phyloP scores from a whole-genome alignment of 2,329 filamentous ascomycete species.

The Pyrenophora teres region DNA sequence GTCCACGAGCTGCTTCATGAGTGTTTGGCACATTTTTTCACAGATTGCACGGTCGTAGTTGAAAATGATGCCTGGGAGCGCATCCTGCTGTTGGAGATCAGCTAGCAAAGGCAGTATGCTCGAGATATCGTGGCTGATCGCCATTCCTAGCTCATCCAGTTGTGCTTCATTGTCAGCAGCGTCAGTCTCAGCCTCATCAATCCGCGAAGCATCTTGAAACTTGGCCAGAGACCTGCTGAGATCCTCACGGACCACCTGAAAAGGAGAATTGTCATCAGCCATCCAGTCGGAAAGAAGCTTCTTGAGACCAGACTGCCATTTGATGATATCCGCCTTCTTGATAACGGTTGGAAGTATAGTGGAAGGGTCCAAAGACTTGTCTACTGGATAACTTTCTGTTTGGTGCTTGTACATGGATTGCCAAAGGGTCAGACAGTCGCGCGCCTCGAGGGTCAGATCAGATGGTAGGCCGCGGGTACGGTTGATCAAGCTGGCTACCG shows the following conservation, averaged over 20 bases:
- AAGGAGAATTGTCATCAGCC: constrained; percentile 58
- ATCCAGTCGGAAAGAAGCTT: constrained; percentile 64
- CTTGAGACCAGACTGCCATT: constrained; percentile 69
- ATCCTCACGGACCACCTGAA: constrained; percentile 56
- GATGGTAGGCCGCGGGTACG: constrained; percentile 66
- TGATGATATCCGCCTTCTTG: constrained; percentile 67
- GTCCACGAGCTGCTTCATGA: constrained; percentile 59
- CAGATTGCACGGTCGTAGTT: constrained; percentile 73
- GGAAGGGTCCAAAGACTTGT: constrained; percentile 56
- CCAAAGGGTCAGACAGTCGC: constrained; percentile 72
- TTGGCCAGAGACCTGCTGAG: constrained; percentile 31
- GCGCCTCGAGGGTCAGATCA: constrained; percentile 71
- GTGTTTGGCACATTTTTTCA: constrained; percentile 59
- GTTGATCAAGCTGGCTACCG: constrained; percentile 66
- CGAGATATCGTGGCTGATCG: constrained; percentile 31
- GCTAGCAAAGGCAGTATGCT: constrained; percentile 63
- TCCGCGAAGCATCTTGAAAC: constrained; percentile 7
- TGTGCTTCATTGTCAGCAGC: constrained; percentile 20
- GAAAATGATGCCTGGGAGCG: constrained; percentile 75
- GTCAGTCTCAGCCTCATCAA: constrained; percentile 9
- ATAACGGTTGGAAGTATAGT: constrained; percentile 59
- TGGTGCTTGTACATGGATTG: constrained; percentile 64
- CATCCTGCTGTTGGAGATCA: constrained; percentile 65
- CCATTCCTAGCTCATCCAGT: constrained; percentile 27
- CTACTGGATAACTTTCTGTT: constrained; percentile 57